Evolutionary conservation across 192 early-diverging fungal species (phyloP), one percentile per base, ranked within the genome.

Genomic region (Podila minutissima): DNA sequence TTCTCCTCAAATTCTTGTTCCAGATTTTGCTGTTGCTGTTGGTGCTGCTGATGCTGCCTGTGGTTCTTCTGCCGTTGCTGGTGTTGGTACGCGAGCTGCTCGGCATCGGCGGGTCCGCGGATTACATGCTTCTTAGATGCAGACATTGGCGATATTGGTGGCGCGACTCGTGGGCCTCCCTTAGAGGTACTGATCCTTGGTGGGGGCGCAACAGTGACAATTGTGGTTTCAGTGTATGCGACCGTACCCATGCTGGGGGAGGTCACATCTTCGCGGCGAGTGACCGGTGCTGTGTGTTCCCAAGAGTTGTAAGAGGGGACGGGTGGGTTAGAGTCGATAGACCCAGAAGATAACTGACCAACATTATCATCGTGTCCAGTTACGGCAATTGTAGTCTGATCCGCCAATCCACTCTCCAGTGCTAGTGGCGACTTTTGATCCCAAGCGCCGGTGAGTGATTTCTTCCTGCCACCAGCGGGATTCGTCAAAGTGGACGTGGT

Each of bases 231-330:
- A 15, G 67, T 65, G 28, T 22, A 59, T 4, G 29, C 53, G 7
- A 51, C 53, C 22, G 20, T 55, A 24, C 53, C 53, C 24, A 55
- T 55, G 53, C 53, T 55, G n/a, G 53, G 53, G 2, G 24, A 26
- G 11, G 53, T 26, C 22, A 55, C 53, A 26, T 55, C 53, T 55
- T 55, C 53, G 53, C 53, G 53, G 32, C 29, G 59, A 4, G 68
- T 48, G 41, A 49, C 38, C 0, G 59, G 59, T 15, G 24, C 24
- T 8, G 57, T 31, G 20, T 61, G 59, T 22, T 61, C 68, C 68
- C 68, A 69, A 22, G 57, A 29, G 28, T 69, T 69, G 35, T 69
- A 69, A 9, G 57, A 57, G 26, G 68, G 15, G 1, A 61, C 59
- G 6, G 59, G 59, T 13, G 59, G 68, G 19, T 60, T 69, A 3